Base-by-base conservation (phyloP, 768 basidiomycete genomes). In the Hydnomerulius pinastri region DNA sequence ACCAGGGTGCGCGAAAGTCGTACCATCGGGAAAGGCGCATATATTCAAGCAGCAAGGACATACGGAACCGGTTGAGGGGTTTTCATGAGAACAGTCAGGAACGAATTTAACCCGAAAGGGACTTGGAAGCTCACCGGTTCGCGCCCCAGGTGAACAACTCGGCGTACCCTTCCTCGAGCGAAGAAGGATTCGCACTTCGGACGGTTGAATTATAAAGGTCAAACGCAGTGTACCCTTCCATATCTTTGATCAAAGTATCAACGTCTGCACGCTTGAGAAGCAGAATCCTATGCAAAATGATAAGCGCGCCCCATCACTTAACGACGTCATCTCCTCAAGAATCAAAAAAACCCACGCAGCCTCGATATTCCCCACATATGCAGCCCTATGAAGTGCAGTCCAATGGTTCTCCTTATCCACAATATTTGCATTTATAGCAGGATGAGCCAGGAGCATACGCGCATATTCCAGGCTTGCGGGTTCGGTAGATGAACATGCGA, bases 121-220 rank as follows among this genome's bases (percentile, higher is more conserved):
- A n/a, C n/a, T n/a, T n/a, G n/a, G n/a, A 30, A n/a, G 36, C 70
- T 6, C 57, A 84, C 85, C 86, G 75, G 58, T 96, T 97, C 10
- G 79, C 73, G 29, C 95, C 94, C 94, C 93, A 97, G 4, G 88
- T 92, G 58, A 82, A 87, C 9, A 98, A 68, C 39, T 95, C 91
- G 2, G 78, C 60, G 33, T 51, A 66, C 42, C 54, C 61, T 9
- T 57, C 64, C 3, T 67, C 58, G 63, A 62, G 75, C 58, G 63
- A 56, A 2, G 63, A 57, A 4, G 87, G 87, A 51, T 83, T 82
- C 4, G 89, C 90, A 24, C 80, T 87, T 62, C 81, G 76, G 54
- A 96, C 71, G 0, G 93, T 96, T 4, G 89, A 87, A 64, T 98
- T 98, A 71, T 92, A 97, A 28, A 98, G 70, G 63, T 98, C 95